phyloP scores from a whole-genome alignment of 2,329 filamentous ascomycete genomes.

The Paramyrothecium roridum region DNA sequence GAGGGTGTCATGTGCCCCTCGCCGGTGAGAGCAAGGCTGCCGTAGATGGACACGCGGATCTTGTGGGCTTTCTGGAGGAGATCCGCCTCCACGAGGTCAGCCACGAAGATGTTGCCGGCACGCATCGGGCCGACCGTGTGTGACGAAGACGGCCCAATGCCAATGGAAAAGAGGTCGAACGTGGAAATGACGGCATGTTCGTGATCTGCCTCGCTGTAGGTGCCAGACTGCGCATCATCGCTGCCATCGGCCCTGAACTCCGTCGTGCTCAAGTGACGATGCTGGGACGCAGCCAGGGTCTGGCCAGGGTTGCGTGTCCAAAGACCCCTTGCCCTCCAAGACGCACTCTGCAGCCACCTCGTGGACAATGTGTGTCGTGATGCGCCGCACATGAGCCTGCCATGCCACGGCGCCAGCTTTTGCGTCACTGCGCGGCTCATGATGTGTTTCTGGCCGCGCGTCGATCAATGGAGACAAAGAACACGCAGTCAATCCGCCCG shows the following conservation, averaged over 20 bases:
- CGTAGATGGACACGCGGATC: slow-evolving; percentile 46
- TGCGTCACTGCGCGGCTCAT: background rate
- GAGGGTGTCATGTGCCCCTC: slow-evolving; percentile 51
- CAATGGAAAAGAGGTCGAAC: slow-evolving; percentile 49
- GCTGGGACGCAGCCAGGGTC: background rate
- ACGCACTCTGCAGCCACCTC: background rate
- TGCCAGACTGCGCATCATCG: slow-evolving; percentile 29
- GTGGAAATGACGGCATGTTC: slow-evolving; percentile 51
- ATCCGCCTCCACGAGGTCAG: slow-evolving; percentile 42
- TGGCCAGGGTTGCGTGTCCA: background rate
- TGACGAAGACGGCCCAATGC: slow-evolving; percentile 48
- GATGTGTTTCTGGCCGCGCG: background rate
- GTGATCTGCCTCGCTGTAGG: slow-evolving; percentile 46
- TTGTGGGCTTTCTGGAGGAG: slow-evolving; percentile 41
- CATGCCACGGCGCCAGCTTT: background rate
- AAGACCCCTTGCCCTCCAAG: background rate
- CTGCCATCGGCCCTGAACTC: slow-evolving; percentile 15
- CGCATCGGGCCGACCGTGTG: slow-evolving; percentile 51
- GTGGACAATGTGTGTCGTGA: background rate
- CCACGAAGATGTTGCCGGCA: slow-evolving; percentile 48
- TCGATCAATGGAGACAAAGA: too few species aligned
- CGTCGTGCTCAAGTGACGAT: background rate
- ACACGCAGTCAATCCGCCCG: too few species aligned
- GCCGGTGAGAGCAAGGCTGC: slow-evolving; percentile 47
- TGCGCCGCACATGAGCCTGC: background rate